Conservation (phyloP, 192 early-diverging fungal species). For the Chytriomyces sp. region DNA sequence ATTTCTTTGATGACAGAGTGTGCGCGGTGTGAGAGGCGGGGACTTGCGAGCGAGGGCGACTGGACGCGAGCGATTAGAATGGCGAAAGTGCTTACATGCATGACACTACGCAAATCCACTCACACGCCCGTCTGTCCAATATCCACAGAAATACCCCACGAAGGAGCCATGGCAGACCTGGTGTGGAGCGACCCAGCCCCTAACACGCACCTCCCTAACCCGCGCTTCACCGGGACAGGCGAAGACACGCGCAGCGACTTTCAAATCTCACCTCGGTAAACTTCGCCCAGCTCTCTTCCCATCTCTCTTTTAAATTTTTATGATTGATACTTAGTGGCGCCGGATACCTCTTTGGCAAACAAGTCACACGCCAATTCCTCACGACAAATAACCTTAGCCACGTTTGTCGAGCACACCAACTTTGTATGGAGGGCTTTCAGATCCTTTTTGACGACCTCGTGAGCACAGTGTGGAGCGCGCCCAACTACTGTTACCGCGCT, state of each 20-base stretch:
- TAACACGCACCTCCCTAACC: slow-evolving; percentile 21
- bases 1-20: too few relatives aligned
- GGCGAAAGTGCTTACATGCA: not conserved
- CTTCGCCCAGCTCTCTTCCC: too few relatives aligned
- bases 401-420: slow-evolving; percentile 83
- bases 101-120: too few relatives aligned
- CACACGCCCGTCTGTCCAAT: not conserved
- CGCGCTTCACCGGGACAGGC: slow-evolving; percentile 19
- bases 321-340: slow-evolving; percentile 63
- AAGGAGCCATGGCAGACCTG: slow-evolving; percentile 91
- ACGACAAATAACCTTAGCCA: slow-evolving; percentile 76
- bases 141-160: slow-evolving; percentile 82
- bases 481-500: slow-evolving; percentile 83
- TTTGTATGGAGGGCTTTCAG: slow-evolving; percentile 88
- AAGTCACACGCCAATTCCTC: slow-evolving; percentile 78
- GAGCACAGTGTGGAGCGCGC: slow-evolving; percentile 87
- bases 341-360: slow-evolving; percentile 82
- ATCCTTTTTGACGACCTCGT: slow-evolving; percentile 84
- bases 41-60: too few relatives aligned
- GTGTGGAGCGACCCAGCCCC: slow-evolving; percentile 84
- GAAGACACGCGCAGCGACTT: slow-evolving; percentile 72
- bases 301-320: not conserved
- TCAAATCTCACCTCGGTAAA: slow-evolving; percentile 72
- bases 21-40: too few relatives aligned
- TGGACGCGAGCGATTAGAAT: not conserved